A percentile compares a stretch with the other conserved stretches of the same genome.
These are phyloP conservation scores for Colletotrichum tofieldiae DNA, from an alignment of 2,329 filamentous ascomycete species.

Conservation along the genomic window DNA sequence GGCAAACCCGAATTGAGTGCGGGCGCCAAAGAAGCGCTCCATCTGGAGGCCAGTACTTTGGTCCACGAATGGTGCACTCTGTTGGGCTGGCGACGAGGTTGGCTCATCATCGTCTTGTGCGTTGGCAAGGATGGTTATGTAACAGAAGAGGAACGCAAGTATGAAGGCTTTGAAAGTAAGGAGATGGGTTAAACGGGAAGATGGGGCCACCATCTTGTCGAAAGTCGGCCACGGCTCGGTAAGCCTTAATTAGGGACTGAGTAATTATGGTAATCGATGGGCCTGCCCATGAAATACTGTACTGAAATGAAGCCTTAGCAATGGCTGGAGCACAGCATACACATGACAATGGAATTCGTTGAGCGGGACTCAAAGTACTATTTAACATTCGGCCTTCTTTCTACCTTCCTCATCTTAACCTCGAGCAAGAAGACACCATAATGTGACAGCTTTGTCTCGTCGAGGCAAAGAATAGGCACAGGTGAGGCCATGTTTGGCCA, in stretches of 20 bases:
- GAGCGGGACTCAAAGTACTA: not conserved
- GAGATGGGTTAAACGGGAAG: not conserved
- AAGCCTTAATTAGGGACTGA: not conserved
- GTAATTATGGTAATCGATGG: constrained; percentile 13
- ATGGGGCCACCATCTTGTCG: not conserved
- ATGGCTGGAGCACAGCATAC: not conserved
- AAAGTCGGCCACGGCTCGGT: not conserved
- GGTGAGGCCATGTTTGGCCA: constrained; percentile 31
- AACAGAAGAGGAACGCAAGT: constrained; percentile 2
- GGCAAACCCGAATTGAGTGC: constrained; percentile 58
- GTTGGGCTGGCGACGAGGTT: constrained; percentile 38
- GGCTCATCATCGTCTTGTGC: constrained; percentile 29
- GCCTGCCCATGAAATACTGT: constrained; percentile 14
- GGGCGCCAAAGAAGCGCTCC: constrained; percentile 57
- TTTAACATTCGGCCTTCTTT: not conserved
- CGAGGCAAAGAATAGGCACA: not conserved
- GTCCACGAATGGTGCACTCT: constrained; percentile 50
- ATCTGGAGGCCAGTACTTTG: constrained; percentile 53
- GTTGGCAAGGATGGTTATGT: constrained; percentile 6
- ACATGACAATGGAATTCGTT: not conserved
- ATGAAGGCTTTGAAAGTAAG: not conserved
- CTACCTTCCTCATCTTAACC: not conserved
- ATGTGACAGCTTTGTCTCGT: constrained; percentile 24
- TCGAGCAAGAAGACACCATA: not conserved
- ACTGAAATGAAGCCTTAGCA: not conserved